Evolutionary conservation across 2,329 filamentous ascomycete genomes (phyloP).

Genomic region (Shiraia sp.): DNA sequence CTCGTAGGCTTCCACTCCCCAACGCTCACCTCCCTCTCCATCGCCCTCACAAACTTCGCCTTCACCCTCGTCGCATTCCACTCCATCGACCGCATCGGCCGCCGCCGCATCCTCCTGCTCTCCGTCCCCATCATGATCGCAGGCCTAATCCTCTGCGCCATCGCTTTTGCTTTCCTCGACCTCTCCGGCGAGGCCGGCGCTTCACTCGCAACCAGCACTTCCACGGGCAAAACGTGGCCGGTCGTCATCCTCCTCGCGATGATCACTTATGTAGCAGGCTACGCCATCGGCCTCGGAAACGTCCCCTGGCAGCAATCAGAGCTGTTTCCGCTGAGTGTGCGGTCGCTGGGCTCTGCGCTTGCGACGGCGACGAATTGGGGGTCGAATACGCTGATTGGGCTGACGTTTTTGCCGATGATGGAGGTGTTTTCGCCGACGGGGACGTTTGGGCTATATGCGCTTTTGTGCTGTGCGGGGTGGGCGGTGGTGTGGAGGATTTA

Average conservation of each 20-base stretch:
- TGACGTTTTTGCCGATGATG: constrained; percentile 90
- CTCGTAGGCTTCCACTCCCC: constrained; percentile 52
- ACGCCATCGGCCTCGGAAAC: constrained; percentile 85
- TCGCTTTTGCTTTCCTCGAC: constrained; percentile 70
- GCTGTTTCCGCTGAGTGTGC: constrained; percentile 77
- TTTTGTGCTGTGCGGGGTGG: constrained; percentile 71
- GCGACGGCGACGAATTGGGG: constrained; percentile 86
- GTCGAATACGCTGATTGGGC: constrained; percentile 81
- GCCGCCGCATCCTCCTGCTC: constrained; percentile 69
- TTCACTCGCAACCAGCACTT: constrained; percentile 13
- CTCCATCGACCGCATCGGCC: constrained; percentile 50
- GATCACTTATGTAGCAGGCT: constrained; percentile 81
- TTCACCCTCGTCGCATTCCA: constrained; percentile 53
- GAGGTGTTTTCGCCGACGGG: constrained; percentile 70
- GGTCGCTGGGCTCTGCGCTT: constrained; percentile 71
- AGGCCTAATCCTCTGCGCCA: constrained; percentile 71
- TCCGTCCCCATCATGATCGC: constrained; percentile 83
- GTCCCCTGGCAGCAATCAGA: constrained; percentile 97
- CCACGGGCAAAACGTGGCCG: constrained; percentile 23
- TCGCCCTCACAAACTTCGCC: constrained; percentile 52
- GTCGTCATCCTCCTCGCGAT: constrained; percentile 71
- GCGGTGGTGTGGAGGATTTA: constrained; percentile 72
- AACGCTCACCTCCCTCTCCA: constrained; percentile 50
- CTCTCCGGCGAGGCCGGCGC: constrained; percentile 42
- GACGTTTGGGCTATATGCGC: constrained; percentile 82